These are phyloP conservation scores for Abrus precatorius DNA, from an alignment of 306 rosid species.

Conservation along the genomic window DNA sequence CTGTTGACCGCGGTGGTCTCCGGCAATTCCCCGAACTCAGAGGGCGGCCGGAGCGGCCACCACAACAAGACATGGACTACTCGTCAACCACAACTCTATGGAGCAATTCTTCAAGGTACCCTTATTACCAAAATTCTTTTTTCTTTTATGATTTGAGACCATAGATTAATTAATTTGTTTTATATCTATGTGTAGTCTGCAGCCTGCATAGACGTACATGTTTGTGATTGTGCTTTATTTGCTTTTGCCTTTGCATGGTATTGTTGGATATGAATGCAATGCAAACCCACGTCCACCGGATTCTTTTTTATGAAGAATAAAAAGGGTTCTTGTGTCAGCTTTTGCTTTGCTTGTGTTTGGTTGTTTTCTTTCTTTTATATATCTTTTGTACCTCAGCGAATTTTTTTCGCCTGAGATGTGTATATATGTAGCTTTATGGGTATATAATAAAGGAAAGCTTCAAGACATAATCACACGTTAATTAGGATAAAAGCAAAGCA, in stretches of 20 bases:
- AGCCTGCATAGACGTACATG: constrained; percentile 24
- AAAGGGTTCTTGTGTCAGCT: constrained; percentile 62
- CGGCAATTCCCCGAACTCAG: constrained; percentile 62
- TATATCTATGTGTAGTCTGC: constrained; percentile 30
- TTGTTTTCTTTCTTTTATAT: constrained; percentile 43
- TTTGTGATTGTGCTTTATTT: constrained; percentile 40
- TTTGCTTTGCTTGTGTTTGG: constrained; percentile 58
- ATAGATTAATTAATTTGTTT: neutral
- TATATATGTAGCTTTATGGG: constrained; percentile 44
- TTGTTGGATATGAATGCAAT: constrained; percentile 43
- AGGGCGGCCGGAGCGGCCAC: constrained; percentile 56
- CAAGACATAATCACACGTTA: constrained; percentile 47
- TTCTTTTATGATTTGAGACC: neutral
- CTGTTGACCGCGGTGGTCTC: constrained; percentile 27
- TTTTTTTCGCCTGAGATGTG: constrained; percentile 23
- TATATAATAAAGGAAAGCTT: constrained; percentile 49
- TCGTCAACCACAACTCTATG: constrained; percentile 65
- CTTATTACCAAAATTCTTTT: neutral
- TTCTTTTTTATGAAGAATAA: constrained; percentile 53
- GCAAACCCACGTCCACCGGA: constrained; percentile 52
- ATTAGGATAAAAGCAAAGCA: constrained; percentile 48
- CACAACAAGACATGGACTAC: constrained; percentile 68
- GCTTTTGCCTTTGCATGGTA: constrained; percentile 62
- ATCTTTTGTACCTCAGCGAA: constrained; percentile 43
- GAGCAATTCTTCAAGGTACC: constrained; percentile 92